Conservation (phyloP, 805 yeast genomes). For the Teunomyces cretensis region DNA sequence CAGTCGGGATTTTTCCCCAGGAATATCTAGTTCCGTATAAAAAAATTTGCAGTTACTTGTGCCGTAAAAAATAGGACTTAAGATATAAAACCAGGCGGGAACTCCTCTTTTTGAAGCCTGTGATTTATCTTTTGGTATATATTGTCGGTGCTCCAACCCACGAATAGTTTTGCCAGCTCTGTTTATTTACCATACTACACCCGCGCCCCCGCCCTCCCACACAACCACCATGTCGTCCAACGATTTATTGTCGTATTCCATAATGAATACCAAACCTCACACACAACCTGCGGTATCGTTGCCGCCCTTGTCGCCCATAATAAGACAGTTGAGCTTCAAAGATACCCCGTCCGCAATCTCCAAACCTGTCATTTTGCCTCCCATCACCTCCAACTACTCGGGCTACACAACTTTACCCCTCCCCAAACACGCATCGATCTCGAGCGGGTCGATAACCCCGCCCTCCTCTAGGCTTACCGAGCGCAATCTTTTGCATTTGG, state of each 20-base stretch:
- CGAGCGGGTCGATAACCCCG: slow-evolving; percentile 3
- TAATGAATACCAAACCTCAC: slow-evolving; percentile 24
- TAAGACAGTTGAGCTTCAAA: slow-evolving; percentile 4
- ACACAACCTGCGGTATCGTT: slow-evolving; percentile 4
- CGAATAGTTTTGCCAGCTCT: too few species aligned
- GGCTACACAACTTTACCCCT: slow-evolving; percentile 9
- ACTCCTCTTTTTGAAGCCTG: not conserved
- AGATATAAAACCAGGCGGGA: slow-evolving; percentile 4
- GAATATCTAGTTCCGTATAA: slow-evolving; percentile 3
- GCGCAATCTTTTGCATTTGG: slow-evolving; percentile 15
- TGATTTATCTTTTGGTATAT: not conserved
- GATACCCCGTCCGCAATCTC: not conserved
- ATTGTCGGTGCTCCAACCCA: not conserved
- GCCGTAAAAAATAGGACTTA: not conserved
- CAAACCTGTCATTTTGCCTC: slow-evolving; percentile 7
- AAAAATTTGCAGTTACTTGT: slow-evolving; percentile 3
- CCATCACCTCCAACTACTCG: slow-evolving; percentile 4
- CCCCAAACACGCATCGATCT: not conserved
- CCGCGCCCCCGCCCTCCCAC: too few species aligned
- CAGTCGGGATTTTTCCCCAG: slow-evolving; percentile 2
- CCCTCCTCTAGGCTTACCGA: slow-evolving; percentile 16
- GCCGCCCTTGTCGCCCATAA: slow-evolving; percentile 10
- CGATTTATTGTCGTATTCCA: slow-evolving; percentile 41
- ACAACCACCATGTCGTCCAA: slow-evolving; percentile 21
- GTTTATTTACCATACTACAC: too few species aligned